Evolutionary conservation across 441 rosid species (phyloP).

Genomic region (Pelargonium australe): DNA sequence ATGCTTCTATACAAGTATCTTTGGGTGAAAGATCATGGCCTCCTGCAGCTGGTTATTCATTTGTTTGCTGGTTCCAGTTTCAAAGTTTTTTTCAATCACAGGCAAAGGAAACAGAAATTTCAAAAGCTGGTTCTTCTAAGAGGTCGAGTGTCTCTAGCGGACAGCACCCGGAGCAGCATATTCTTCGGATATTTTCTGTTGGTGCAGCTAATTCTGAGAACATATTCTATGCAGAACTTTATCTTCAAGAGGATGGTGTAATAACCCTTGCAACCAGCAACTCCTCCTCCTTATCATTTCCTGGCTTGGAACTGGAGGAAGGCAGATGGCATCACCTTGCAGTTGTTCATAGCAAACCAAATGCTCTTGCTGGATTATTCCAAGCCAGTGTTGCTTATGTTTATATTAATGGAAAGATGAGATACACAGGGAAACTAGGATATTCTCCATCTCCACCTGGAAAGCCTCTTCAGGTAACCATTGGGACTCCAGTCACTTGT

Average conservation of each 20-base stretch:
- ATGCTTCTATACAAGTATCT: conserved; percentile 92
- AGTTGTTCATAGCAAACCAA: conserved; percentile 98
- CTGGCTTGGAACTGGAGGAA: conserved; percentile 93
- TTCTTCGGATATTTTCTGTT: conserved; percentile 91
- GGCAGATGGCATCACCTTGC: conserved; percentile 99
- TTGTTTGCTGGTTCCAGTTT: conserved; percentile 93
- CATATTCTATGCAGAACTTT: conserved; percentile 88
- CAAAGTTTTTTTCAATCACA: conserved; percentile 61
- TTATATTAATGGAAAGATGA: conserved; percentile 92
- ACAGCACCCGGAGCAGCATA: conserved; percentile 55
- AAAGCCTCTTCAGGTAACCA: conserved; percentile 86
- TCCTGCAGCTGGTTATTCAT: conserved; percentile 98
- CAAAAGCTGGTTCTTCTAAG: conserved; percentile 48
- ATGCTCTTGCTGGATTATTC: conserved; percentile 99
- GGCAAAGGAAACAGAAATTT: conserved; percentile 49
- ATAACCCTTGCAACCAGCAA: conserved; percentile 97
- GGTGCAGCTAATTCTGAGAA: conserved; percentile 72
- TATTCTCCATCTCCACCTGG: conserved; percentile 98
- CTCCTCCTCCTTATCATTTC: conserved; percentile 80
- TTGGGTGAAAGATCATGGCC: conserved; percentile 99
- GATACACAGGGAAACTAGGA: conserved; percentile 97
- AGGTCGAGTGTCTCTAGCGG: conserved; percentile 38
- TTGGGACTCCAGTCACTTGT: conserved; percentile 84
- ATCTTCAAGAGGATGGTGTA: conserved; percentile 89
- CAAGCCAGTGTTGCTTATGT: conserved; percentile 99